These are phyloP conservation scores for Trichoderma sp. DNA, from an alignment of 2,329 filamentous ascomycete genomes.

Conservation along the genomic window DNA sequence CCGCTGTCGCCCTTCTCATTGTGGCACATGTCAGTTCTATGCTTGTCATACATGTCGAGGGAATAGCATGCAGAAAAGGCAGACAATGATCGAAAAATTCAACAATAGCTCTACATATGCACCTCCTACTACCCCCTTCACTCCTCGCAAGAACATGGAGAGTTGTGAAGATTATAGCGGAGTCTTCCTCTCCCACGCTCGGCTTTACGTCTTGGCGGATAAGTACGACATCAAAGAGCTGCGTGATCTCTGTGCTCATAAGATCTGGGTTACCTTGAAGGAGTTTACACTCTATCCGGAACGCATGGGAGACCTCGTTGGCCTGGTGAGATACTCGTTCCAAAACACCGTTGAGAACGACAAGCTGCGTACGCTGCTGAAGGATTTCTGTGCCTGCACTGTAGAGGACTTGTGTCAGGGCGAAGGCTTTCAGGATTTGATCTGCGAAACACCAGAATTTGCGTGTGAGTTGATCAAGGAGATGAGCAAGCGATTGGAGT, in stretches of 20 bases:
- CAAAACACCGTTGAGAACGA: neutral
- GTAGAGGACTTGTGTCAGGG: neutral
- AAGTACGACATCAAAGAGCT: neutral
- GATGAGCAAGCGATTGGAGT: neutral
- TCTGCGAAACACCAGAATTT: neutral
- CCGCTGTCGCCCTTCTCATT: no score
- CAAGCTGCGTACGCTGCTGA: neutral
- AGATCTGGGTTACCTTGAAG: neutral
- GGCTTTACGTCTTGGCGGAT: neutral
- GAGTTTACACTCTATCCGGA: neutral
- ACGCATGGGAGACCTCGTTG: neutral
- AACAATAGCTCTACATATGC: neutral
- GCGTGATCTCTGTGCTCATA: neutral
- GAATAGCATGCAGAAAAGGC: neutral
- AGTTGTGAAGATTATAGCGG: neutral
- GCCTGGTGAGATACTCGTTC: neutral
- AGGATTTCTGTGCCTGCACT: neutral
- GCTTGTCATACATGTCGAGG: no score
- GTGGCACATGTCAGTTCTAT: no score
- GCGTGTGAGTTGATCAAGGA: neutral
- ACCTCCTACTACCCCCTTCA: neutral
- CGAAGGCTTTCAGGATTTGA: neutral
- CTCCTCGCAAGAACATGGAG: neutral
- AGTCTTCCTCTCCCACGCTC: neutral
- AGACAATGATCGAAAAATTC: neutral